Evolutionary conservation across 768 basidiomycete genomes (phyloP).

Genomic region (Lentinula boryana): DNA sequence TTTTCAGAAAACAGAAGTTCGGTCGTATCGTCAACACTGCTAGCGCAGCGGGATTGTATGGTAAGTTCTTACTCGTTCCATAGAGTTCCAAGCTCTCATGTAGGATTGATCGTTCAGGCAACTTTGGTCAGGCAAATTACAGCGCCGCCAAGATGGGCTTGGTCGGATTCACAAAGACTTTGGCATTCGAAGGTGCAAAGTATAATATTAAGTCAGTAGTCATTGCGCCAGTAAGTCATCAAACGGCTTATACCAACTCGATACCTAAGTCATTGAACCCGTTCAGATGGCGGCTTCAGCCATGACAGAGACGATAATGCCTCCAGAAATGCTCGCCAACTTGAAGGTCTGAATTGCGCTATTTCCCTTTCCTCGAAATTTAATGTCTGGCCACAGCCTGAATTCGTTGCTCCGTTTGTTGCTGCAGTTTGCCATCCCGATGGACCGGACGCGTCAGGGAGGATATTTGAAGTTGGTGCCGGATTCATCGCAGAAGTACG

Average conservation of each 20-base stretch:
- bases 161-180: slow-evolving; percentile 85
- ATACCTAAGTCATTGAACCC: neutral
- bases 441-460: slow-evolving; percentile 71
- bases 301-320: slow-evolving; percentile 96
- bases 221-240: slow-evolving; percentile 76
- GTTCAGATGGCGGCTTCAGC: slow-evolving; percentile 85
- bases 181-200: slow-evolving; percentile 89
- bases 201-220: slow-evolving; percentile 81
- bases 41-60: slow-evolving; percentile 91
- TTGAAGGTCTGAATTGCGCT: slow-evolving; percentile 49
- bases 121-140: slow-evolving; percentile 97
- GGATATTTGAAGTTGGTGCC: slow-evolving; percentile 89
- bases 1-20: slow-evolving; percentile 92
- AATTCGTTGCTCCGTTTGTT: slow-evolving; percentile 90
- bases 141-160: slow-evolving; percentile 98
- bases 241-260: neutral
- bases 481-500: slow-evolving; percentile 89
- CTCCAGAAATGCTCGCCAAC: slow-evolving; percentile 88
- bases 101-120: slow-evolving; percentile 42
- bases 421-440: slow-evolving; percentile 83
- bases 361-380: neutral
- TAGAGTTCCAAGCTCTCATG: neutral
- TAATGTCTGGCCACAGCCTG: slow-evolving; percentile 47
- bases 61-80: slow-evolving; percentile 29
- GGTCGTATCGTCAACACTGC: slow-evolving; percentile 94